Percentiles rank a stretch among this genome's conserved stretches.
Evolutionary conservation across 805 yeast species (phyloP).

Genomic region (Blastobotrys parvus): DNA sequence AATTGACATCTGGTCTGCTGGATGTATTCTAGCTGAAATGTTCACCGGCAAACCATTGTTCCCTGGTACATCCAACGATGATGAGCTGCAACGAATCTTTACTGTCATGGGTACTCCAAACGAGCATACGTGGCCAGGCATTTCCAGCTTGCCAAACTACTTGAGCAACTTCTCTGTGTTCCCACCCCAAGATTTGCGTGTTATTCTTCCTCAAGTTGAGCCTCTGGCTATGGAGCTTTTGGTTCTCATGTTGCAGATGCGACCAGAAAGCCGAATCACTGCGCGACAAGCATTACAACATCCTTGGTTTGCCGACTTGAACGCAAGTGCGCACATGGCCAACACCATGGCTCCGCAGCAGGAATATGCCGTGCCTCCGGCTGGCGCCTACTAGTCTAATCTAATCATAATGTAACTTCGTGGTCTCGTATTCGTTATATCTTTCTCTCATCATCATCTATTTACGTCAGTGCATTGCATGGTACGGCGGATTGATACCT

Average conservation of each 20-base stretch:
- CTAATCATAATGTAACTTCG: background rate
- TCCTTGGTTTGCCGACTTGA: slow-evolving; percentile 76
- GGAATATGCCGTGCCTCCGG: slow-evolving; percentile 1
- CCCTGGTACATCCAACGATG: slow-evolving; percentile 95
- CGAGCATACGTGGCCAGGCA: slow-evolving; percentile 97
- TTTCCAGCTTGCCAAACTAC: slow-evolving; percentile 80
- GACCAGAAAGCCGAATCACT: slow-evolving; percentile 44
- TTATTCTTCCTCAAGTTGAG: slow-evolving; percentile 61
- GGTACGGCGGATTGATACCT: slow-evolving; percentile 7
- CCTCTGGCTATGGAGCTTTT: slow-evolving; percentile 60
- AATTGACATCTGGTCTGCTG: slow-evolving; percentile 98
- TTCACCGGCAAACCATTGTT: slow-evolving; percentile 95
- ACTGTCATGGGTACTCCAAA: slow-evolving; percentile 94
- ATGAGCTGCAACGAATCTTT: slow-evolving; percentile 85
- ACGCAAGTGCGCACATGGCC: slow-evolving; percentile 16
- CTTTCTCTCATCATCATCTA: background rate
- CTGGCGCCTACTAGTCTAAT: background rate
- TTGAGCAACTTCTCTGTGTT: slow-evolving; percentile 76
- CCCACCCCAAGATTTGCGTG: slow-evolving; percentile 77
- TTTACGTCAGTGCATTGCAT: background rate
- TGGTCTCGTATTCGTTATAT: background rate
- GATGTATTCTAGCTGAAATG: slow-evolving; percentile 97
- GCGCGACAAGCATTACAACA: slow-evolving; percentile 49
- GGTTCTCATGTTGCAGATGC: slow-evolving; percentile 44
- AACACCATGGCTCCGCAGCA: background rate